phyloP scores from a whole-genome alignment of 2,329 filamentous ascomycete species.

The Bipolaris bicolor region DNA sequence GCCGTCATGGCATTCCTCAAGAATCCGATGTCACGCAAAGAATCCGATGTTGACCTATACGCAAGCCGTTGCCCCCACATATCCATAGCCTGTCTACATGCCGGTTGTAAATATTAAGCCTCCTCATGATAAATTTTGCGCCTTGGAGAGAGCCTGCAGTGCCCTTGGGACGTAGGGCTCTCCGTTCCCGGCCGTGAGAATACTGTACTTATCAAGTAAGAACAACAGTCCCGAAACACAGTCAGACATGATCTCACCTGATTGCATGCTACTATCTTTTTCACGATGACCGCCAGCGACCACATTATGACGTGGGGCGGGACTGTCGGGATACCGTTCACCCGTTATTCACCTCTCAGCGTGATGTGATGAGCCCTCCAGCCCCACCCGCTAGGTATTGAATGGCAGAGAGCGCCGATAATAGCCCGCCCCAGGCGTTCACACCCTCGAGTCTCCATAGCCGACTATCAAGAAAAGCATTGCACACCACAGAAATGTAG shows the following conservation, averaged over 20 bases:
- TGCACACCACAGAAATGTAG: background rate
- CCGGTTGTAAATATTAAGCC: background rate
- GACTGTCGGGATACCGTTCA: background rate
- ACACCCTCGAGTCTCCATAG: background rate
- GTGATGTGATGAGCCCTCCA: background rate
- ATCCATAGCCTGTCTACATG: background rate
- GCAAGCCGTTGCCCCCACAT: slow-evolving; percentile 1
- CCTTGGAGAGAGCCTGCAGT: background rate
- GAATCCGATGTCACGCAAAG: slow-evolving; percentile 17
- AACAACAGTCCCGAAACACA: background rate
- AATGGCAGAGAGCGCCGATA: background rate
- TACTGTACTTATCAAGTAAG: background rate
- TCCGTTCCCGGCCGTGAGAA: background rate
- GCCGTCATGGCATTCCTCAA: slow-evolving; percentile 16
- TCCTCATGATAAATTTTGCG: background rate
- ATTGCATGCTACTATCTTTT: background rate
- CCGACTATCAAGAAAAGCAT: background rate
- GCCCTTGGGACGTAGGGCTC: background rate
- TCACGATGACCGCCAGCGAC: background rate
- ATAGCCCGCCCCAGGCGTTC: slow-evolving; percentile 4
- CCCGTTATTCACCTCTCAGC: background rate
- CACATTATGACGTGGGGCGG: background rate
- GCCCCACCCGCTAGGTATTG: background rate
- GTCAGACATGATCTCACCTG: background rate
- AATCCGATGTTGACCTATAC: slow-evolving; percentile 13